These are phyloP conservation scores for Cunninghamia lanceolata DNA, from an alignment of 75 land plant species.

Conservation along the genomic window DNA sequence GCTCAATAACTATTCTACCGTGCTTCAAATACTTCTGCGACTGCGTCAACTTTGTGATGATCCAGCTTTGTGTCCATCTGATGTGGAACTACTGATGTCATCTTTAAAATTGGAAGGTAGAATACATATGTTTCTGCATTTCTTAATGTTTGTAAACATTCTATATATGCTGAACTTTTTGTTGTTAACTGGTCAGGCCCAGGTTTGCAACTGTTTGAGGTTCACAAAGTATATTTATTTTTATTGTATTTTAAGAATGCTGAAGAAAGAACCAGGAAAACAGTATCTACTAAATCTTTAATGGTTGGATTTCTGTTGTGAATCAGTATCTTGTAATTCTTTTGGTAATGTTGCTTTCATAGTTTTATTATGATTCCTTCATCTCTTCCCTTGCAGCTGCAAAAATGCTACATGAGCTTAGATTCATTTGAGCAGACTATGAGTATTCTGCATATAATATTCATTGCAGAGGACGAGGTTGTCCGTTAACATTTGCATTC, in stretches of 20 bases:
- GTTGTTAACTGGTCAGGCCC: background rate
- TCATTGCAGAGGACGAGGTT: background rate
- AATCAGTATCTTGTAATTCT: background rate
- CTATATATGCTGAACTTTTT: background rate
- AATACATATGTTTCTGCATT: background rate
- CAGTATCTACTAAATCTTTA: background rate
- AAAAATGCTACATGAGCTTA: background rate
- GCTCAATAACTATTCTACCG: conserved; percentile 63
- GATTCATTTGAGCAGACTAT: background rate
- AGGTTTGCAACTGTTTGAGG: background rate
- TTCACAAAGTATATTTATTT: background rate
- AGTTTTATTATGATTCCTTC: background rate
- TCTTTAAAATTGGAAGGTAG: conserved; percentile 54
- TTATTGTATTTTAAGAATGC: background rate
- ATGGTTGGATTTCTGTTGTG: background rate
- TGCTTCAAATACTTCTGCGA: conserved; percentile 74
- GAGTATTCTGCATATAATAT: background rate
- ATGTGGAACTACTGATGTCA: conserved; percentile 39
- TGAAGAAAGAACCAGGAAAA: background rate
- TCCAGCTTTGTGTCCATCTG: conserved; percentile 60
- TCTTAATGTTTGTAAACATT: background rate
- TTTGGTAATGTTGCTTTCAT: background rate
- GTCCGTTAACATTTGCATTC: background rate
- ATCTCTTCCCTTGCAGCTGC: background rate
- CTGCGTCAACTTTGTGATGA: conserved; percentile 80